Evolutionary conservation across 495 filamentous ascomycete genomes (phyloP).

Genomic region (Immersiella caudata): DNA sequence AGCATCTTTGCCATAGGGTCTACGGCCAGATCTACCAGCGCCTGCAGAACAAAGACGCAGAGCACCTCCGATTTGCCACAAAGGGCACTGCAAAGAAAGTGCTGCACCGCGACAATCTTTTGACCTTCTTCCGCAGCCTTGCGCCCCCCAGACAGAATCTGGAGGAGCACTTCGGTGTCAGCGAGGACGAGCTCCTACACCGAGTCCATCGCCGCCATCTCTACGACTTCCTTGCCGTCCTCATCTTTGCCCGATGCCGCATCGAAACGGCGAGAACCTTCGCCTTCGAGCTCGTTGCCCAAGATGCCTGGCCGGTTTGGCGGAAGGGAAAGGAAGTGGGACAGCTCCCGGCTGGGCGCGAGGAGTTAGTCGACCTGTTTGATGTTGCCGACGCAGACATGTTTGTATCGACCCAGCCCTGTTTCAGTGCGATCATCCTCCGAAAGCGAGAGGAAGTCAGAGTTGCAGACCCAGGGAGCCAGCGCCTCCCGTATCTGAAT

Average conservation of each 20-base stretch:
- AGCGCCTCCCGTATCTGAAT: constrained; percentile 40
- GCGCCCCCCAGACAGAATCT: constrained; percentile 12
- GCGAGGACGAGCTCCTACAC: constrained; percentile 23
- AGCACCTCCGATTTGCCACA: constrained; percentile 33
- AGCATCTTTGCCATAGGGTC: constrained; percentile 19
- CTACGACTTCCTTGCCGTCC: constrained; percentile 36
- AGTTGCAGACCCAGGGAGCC: constrained; percentile 26
- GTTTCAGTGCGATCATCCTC: constrained; percentile 41
- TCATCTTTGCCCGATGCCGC: constrained; percentile 36
- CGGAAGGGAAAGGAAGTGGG: constrained; percentile 7
- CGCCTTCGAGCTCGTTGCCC: constrained; percentile 28
- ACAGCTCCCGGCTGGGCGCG: constrained; percentile 20
- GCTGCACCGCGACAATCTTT: constrained; percentile 27
- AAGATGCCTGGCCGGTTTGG: constrained; percentile 23
- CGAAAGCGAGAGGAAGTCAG: constrained; percentile 32
- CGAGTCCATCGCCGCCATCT: constrained; percentile 31
- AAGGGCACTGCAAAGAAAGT: constrained; percentile 35
- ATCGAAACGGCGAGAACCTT: constrained; percentile 38
- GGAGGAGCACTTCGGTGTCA: constrained; percentile 17
- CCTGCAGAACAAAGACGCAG: constrained; percentile 30
- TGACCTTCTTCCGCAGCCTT: constrained; percentile 33
- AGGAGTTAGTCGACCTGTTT: constrained; percentile 33
- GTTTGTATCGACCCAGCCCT: constrained; percentile 37
- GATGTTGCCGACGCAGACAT: constrained; percentile 27
- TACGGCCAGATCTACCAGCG: constrained; percentile 23